These are phyloP conservation scores for Penicillium thymicola DNA, from an alignment of 2,329 filamentous ascomycete species.

Conservation along the genomic window DNA sequence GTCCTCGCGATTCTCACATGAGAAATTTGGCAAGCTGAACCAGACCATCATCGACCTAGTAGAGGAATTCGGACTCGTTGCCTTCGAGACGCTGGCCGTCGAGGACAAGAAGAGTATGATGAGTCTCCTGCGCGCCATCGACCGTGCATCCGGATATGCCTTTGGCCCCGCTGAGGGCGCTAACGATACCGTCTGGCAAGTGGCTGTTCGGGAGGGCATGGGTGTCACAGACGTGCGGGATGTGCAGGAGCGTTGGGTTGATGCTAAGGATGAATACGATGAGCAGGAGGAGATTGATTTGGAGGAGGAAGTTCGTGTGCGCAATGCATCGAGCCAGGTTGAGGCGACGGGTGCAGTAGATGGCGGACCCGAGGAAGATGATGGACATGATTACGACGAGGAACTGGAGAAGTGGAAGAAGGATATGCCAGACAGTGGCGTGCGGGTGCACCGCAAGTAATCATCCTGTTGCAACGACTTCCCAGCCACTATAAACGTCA, in stretches of 20 bases:
- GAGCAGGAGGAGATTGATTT: constrained; percentile 70
- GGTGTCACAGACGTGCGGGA: constrained; percentile 77
- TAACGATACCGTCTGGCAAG: constrained; percentile 95
- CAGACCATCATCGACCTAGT: constrained; percentile 82
- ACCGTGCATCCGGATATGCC: constrained; percentile 87
- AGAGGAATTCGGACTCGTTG: constrained; percentile 83
- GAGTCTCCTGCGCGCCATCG: constrained; percentile 81
- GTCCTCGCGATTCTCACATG: constrained; percentile 63
- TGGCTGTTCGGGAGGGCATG: constrained; percentile 75
- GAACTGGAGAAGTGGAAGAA: constrained; percentile 28
- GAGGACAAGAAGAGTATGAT: constrained; percentile 98
- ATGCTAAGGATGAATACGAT: constrained; percentile 84
- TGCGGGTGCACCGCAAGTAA: constrained; percentile 67
- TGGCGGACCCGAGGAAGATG: constrained; percentile 38
- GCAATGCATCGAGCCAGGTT: constrained; percentile 34
- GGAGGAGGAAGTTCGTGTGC: constrained; percentile 67
- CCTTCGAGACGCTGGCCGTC: constrained; percentile 89
- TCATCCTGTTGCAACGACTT: constrained; percentile 37
- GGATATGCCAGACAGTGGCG: constrained; percentile 58
- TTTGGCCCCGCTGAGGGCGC: constrained; percentile 88
- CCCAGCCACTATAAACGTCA: neutral
- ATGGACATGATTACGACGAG: constrained; percentile 15
- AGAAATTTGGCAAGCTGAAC: constrained; percentile 82
- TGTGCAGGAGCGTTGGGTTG: constrained; percentile 94
- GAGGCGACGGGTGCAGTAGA: constrained; percentile 23